A percentile compares a stretch with the other conserved stretches of the same genome.
Evolutionary conservation across 805 yeast genomes (phyloP).

Genomic region (Yarrowia deformans): DNA sequence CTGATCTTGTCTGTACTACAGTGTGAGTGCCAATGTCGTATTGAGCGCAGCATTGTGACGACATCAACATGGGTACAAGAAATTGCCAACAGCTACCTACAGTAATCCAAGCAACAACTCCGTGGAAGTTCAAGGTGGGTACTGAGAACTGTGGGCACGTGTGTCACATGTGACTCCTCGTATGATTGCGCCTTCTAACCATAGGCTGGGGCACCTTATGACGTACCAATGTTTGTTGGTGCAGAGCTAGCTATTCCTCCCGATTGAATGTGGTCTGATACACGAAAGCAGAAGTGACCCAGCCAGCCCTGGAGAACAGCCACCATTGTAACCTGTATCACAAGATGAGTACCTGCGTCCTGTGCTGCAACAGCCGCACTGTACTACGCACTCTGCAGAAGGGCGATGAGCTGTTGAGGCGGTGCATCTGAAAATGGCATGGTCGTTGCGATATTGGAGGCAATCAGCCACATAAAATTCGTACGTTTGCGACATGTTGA

Average conservation of each 20-base stretch:
- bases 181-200: not conserved
- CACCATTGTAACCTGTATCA: not conserved
- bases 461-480: not conserved
- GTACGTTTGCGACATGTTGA: too few relatives aligned
- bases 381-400: not conserved
- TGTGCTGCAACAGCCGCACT: conserved; percentile 1
- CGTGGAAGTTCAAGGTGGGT: not conserved
- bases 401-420: conserved; percentile 1
- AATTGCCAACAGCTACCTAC: too few relatives aligned
- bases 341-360: conserved; percentile 26
- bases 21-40: too few relatives aligned
- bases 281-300: not conserved
- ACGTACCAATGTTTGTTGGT: not conserved
- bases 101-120: not conserved
- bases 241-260: not conserved
- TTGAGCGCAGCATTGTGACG: too few relatives aligned
- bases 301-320: not conserved
- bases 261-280: not conserved
- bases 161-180: not conserved
- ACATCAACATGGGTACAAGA: too few relatives aligned
- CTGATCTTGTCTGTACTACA: too few relatives aligned
- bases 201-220: not conserved
- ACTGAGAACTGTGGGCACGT: not conserved
- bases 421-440: not conserved
- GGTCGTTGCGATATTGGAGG: not conserved